Evolutionary conservation across 306 rosid genomes (phyloP).

Genomic region (Lotus japonicus): DNA sequence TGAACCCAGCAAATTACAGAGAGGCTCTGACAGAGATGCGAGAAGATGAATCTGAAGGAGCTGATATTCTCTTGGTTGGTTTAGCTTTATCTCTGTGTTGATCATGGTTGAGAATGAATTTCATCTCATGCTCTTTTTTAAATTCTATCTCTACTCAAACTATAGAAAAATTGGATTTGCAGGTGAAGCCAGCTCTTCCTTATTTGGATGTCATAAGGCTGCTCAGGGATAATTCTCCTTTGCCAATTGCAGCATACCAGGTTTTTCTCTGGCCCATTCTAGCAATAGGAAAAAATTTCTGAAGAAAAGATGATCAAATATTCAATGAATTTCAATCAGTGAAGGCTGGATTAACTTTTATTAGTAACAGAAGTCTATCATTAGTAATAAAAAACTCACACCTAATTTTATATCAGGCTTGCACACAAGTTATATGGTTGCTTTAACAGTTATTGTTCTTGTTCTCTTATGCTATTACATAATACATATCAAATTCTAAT

Average conservation of each 20-base stretch:
- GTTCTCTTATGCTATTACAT: not conserved
- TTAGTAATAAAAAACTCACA: not conserved
- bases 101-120: not conserved
- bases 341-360: not conserved
- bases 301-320: not conserved
- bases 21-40: conserved; percentile 83
- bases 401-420: not conserved
- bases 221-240: conserved; percentile 77
- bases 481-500: not conserved
- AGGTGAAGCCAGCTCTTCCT: conserved; percentile 98
- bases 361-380: not conserved
- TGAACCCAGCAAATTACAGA: conserved; percentile 92
- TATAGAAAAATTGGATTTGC: conserved; percentile 19
- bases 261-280: conserved; percentile 33
- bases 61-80: conserved; percentile 95
- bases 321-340: not conserved
- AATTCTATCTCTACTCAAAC: not conserved
- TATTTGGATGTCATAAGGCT: conserved; percentile 82
- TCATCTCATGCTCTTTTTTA: not conserved
- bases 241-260: conserved; percentile 97
- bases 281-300: not conserved
- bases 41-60: conserved; percentile 92
- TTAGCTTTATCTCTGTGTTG: not conserved
- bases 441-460: not conserved
- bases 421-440: not conserved